phyloP scores from a whole-genome alignment of 805 yeast genomes.

The Yarrowia yakushimensis region DNA sequence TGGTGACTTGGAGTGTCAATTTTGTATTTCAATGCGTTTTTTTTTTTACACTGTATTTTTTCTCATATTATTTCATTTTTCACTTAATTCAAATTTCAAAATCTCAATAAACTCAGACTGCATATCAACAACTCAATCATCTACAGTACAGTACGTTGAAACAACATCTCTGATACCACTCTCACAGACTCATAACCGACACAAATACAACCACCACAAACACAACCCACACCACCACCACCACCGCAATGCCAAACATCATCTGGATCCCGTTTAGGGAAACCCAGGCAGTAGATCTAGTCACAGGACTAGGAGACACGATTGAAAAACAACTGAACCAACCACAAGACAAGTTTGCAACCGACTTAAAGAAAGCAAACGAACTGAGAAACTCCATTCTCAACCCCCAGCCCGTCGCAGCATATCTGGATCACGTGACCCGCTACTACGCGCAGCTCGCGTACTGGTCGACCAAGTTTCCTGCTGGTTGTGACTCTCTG shows the following conservation, averaged over 20 bases:
- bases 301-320: constrained; percentile 41
- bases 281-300: constrained; percentile 45
- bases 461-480: constrained; percentile 49
- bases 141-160: no score
- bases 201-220: no score
- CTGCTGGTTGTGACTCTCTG: constrained; percentile 45
- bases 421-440: background rate
- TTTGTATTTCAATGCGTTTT: no score
- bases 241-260: constrained; percentile 39
- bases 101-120: no score
- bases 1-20: no score
- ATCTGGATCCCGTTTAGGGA: constrained; percentile 51
- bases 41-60: no score
- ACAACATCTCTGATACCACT: no score
- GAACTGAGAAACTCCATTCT: background rate
- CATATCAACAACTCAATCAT: no score
- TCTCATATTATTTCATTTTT: no score
- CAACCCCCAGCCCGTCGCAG: background rate
- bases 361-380: constrained; percentile 36
- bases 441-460: constrained; percentile 32
- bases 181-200: no score
- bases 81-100: no score
- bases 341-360: constrained; percentile 42
- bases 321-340: constrained; percentile 51
- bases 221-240: background rate